Evolutionary conservation across 768 basidiomycete genomes (phyloP), one percentile per base, ranked within the genome.

Genomic region (Dioszegia aurantiaca): DNA sequence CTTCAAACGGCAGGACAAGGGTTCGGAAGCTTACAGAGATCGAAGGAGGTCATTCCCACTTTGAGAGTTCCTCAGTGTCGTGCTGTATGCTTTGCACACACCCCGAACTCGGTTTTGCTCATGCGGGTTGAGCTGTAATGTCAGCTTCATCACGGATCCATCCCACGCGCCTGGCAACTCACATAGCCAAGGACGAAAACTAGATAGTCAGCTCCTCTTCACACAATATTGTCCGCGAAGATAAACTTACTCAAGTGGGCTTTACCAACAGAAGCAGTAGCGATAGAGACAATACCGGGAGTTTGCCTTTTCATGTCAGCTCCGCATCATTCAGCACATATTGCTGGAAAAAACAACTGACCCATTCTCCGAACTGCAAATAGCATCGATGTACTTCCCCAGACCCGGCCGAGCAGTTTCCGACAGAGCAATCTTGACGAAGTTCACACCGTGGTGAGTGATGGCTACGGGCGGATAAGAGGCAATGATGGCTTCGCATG

Each of bases 11-110:
- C 14, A 8, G 16, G 11, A 41, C 6, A 23, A n/a, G 23, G 21
- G 45, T 8, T 28, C 44, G 0, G 9, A 12, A 14, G 43, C 70
- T 61, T 33, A 72, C 73, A 75, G 65, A 16, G 65, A 59, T 43
- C 73, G 67, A 10, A 75, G 68, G 8, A 70, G 60, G 30, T 75
- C 71, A 51, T 75, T 75, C 6, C 73, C 73, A 53, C 64, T 69
- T 47, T 75, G 73, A 11, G 71, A 71, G 43, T 69, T 70, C 26
- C 73, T 58, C 21, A 75, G 49, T 11, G 73, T 73, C 2, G 72
- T 71, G 28, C 66, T 69, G 56, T 53, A 69, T 14, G 47, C 49
- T 40, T 68, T 62, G 54, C 71, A 73, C 2, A 66, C 62, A 31
- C 65, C 60, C 12, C 68, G 62, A 46, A 75, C 55, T 19, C 66